phyloP scores from a whole-genome alignment of 257 asterid genomes.

The Solanum ossicruentum region DNA sequence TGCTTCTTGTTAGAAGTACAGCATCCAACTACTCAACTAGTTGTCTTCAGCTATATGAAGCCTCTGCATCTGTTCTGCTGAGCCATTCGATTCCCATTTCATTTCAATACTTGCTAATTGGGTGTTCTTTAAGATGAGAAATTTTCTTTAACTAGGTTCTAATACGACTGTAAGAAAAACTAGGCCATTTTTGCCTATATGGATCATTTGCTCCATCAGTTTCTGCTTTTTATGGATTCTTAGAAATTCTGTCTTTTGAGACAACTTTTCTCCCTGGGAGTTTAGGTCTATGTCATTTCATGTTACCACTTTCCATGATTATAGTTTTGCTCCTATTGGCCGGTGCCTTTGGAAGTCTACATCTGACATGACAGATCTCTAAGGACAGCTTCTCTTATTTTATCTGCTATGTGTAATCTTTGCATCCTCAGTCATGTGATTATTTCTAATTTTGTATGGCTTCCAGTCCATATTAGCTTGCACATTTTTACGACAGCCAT shows the following conservation, averaged over 20 bases:
- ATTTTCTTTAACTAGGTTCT: background rate
- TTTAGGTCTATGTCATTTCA: background rate
- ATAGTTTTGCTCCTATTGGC: background rate
- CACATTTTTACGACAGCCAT: background rate
- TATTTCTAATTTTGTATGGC: background rate
- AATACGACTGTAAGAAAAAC: background rate
- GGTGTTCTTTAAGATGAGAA: background rate
- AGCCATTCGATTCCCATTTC: background rate
- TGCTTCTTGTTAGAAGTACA: background rate
- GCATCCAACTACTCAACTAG: background rate
- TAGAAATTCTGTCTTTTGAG: background rate
- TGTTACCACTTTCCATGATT: background rate
- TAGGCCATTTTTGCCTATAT: background rate
- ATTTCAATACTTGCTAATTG: background rate
- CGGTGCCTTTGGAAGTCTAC: background rate
- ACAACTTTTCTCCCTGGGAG: background rate
- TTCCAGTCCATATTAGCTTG: background rate
- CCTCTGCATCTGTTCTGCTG: background rate
- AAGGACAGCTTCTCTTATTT: background rate
- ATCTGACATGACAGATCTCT: background rate
- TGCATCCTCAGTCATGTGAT: background rate
- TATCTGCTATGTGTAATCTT: background rate
- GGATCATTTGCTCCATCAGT: background rate
- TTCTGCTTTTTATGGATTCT: background rate
- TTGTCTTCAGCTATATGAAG: background rate